Evolutionary conservation across 2,329 filamentous ascomycete species (phyloP).

Genomic region (Teratosphaeria nubilosa): DNA sequence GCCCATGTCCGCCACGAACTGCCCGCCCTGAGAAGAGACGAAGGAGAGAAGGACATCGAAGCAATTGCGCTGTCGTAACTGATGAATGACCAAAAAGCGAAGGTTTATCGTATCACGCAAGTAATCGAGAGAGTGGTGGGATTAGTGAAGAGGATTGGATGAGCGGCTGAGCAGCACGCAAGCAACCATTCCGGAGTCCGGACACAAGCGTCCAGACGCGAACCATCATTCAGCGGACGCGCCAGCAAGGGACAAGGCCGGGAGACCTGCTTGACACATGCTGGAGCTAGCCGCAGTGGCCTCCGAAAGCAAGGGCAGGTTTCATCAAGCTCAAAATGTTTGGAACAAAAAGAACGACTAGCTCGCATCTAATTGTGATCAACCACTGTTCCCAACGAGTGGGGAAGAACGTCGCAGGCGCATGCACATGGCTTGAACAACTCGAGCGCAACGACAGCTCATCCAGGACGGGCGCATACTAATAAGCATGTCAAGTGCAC

Average conservation of each 20-base stretch:
- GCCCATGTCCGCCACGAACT: not conserved
- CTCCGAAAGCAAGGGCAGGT: not conserved
- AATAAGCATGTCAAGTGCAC: not conserved
- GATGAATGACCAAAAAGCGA: not conserved
- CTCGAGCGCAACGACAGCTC: not conserved
- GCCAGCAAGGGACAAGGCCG: not conserved
- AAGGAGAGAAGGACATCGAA: slow-evolving; percentile 1
- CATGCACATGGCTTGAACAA: not conserved
- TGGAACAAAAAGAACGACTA: not conserved
- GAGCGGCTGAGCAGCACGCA: not conserved
- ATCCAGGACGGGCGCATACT: not conserved
- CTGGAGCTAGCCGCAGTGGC: not conserved
- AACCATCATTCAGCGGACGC: not conserved
- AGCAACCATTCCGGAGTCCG: not conserved
- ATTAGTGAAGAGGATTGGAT: not conserved
- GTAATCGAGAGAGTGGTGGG: not conserved
- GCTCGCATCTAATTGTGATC: not conserved
- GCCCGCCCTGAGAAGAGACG: not conserved
- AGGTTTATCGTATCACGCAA: not conserved
- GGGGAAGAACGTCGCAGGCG: not conserved
- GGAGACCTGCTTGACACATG: not conserved
- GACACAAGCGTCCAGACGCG: not conserved
- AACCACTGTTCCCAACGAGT: not conserved
- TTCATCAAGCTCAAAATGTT: not conserved
- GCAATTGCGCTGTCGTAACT: not conserved